Conservation (phyloP, 1,284 basidiomycete genomes). For the Vanrija sp. region DNA sequence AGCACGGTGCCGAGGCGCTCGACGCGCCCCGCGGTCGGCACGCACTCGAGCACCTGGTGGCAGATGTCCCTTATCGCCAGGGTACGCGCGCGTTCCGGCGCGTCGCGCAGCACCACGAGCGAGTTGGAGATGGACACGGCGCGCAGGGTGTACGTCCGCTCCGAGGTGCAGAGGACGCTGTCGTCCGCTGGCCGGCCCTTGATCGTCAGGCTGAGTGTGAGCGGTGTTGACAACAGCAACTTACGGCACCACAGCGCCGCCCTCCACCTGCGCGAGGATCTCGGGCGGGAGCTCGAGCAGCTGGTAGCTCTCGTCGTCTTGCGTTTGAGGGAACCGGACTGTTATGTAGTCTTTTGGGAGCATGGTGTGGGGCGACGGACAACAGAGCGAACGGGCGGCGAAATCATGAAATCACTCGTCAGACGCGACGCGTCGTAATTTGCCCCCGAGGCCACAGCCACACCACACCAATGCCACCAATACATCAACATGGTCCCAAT, state of each 20-base stretch:
- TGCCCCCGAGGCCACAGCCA: neutral
- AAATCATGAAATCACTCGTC: too few species aligned
- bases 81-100: conserved; percentile 4
- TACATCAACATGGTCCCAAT: neutral
- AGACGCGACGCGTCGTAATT: neutral
- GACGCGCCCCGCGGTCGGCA: conserved; percentile 66
- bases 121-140: conserved; percentile 82
- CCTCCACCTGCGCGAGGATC: conserved; percentile 44
- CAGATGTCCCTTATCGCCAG: conserved; percentile 51
- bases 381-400: neutral
- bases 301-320: conserved; percentile 35
- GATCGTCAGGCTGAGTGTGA: conserved; percentile 61
- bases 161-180: conserved; percentile 76
- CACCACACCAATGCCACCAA: neutral
- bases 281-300: conserved; percentile 48
- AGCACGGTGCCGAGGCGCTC: conserved; percentile 64
- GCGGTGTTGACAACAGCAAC: conserved; percentile 16
- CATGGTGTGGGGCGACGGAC: neutral
- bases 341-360: conserved; percentile 18
- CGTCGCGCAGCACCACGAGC: conserved; percentile 62
- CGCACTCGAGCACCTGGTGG: conserved; percentile 71
- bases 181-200: conserved; percentile 77
- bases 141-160: conserved; percentile 73
- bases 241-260: conserved; percentile 31
- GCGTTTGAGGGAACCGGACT: conserved; percentile 21